phyloP scores from a whole-genome alignment of 2,329 filamentous ascomycete species.

The Calonectria multiphialidica region DNA sequence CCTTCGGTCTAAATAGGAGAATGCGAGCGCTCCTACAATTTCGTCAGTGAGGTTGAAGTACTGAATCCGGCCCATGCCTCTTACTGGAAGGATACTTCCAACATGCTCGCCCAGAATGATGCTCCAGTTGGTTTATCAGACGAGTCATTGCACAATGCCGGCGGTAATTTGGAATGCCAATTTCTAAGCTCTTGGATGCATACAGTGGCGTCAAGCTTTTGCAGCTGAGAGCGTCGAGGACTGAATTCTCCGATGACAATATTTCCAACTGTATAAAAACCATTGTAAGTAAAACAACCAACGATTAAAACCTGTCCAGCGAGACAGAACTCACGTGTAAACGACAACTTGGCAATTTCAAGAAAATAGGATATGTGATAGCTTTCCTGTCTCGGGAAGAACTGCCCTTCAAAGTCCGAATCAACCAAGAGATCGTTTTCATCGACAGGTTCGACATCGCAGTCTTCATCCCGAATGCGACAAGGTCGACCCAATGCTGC shows the following conservation, averaged over 20 bases:
- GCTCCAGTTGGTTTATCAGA: conserved; percentile 22
- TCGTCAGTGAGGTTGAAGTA: too few relatives aligned
- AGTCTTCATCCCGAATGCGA: conserved; percentile 37
- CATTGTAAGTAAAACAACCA: background rate
- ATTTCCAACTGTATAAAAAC: conserved; percentile 23
- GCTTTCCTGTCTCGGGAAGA: conserved; percentile 18
- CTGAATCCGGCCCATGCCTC: too few relatives aligned
- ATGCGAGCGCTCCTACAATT: conserved; percentile 22
- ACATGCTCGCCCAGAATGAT: conserved; percentile 30
- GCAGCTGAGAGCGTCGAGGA: conserved; percentile 13
- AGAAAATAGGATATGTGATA: conserved; percentile 29
- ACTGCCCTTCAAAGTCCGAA: background rate
- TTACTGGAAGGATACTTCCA: conserved; percentile 37
- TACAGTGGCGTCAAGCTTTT: background rate
- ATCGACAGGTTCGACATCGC: conserved; percentile 26
- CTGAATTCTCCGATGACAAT: conserved; percentile 36
- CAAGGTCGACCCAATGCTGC: conserved; percentile 32
- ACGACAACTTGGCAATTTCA: conserved; percentile 18
- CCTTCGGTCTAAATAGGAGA: conserved; percentile 29
- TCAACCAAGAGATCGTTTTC: conserved; percentile 30
- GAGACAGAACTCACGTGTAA: conserved; percentile 31
- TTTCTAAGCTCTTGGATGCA: conserved; percentile 4
- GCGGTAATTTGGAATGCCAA: conserved; percentile 24
- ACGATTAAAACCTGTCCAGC: too few relatives aligned
- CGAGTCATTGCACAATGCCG: conserved; percentile 4